Evolutionary conservation across 805 yeast genomes (phyloP).

Genomic region (Ogataea populi-albae): DNA sequence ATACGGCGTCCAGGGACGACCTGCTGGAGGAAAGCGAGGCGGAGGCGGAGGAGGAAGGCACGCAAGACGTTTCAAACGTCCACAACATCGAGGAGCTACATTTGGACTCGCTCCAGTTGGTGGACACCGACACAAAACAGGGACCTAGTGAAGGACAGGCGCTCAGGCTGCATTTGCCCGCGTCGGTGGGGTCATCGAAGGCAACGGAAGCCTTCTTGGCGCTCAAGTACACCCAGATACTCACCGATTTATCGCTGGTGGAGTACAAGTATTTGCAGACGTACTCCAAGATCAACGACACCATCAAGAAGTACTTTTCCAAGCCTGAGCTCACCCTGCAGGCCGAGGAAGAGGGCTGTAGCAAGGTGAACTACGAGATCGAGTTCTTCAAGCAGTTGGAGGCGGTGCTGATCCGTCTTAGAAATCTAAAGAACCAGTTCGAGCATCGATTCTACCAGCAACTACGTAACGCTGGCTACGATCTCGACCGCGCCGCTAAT

Average conservation of each 20-base stretch:
- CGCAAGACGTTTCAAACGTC: constrained; percentile 2
- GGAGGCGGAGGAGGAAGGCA: not conserved
- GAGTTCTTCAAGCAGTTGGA: constrained; percentile 25
- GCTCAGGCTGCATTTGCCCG: constrained; percentile 7
- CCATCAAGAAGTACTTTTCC: constrained; percentile 27
- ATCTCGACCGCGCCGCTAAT: constrained; percentile 1
- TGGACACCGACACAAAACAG: constrained; percentile 9
- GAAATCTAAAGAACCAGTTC: constrained; percentile 18
- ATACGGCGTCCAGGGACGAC: not conserved
- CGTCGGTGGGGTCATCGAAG: constrained; percentile 2
- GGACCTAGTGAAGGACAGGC: not conserved
- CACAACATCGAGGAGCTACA: constrained; percentile 8
- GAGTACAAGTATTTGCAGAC: constrained; percentile 29
- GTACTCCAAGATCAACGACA: constrained; percentile 24
- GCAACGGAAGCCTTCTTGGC: constrained; percentile 16
- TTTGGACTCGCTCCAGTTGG: constrained; percentile 7
- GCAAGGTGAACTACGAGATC: constrained; percentile 22
- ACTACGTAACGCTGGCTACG: not conserved
- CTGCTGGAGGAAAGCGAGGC: not conserved
- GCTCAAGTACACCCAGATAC: constrained; percentile 25
- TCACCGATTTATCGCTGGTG: constrained; percentile 25
- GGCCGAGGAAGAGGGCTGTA: constrained; percentile 27
- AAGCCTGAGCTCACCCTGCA: constrained; percentile 19
- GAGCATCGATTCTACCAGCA: constrained; percentile 7
- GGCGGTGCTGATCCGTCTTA: constrained; percentile 15